Percentiles rank a stretch among this genome's conserved stretches.
Conservation (phyloP, 371 early-diverging fungal genomes). For the Circinella umbellata region DNA sequence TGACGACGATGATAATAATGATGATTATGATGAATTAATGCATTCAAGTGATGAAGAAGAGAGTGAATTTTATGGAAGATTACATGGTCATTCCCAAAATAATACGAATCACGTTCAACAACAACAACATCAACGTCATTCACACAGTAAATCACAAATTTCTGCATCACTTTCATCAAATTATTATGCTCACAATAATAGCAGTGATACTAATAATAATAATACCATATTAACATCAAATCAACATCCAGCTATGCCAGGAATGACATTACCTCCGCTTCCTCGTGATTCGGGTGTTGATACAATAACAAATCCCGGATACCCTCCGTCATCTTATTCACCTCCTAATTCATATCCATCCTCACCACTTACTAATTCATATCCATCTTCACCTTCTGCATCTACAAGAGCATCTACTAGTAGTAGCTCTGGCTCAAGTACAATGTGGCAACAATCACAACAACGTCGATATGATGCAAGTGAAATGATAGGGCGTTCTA, state of each 20-base stretch:
- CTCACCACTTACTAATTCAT: conserved; percentile 52
- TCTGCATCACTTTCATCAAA: background rate
- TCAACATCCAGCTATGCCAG: conserved; percentile 16
- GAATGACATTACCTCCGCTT: conserved; percentile 54
- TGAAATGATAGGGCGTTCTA: conserved; percentile 15
- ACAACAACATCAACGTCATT: background rate
- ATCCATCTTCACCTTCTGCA: conserved; percentile 50
- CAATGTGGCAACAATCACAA: conserved; percentile 12
- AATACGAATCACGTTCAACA: background rate
- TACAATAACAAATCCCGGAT: conserved; percentile 9
- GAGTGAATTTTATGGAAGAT: background rate
- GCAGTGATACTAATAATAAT: background rate
- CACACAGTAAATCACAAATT: background rate
- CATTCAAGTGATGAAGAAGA: conserved; percentile 21
- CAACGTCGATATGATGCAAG: conserved; percentile 28
- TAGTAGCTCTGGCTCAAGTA: conserved; percentile 16
- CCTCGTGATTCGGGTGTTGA: conserved; percentile 38
- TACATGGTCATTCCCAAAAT: conserved; percentile 14
- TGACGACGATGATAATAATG: conserved; percentile 30
- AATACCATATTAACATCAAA: background rate
- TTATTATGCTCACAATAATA: background rate
- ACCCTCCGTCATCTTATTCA: conserved; percentile 38
- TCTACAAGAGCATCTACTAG: conserved; percentile 23
- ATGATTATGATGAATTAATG: conserved; percentile 28
- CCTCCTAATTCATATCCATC: conserved; percentile 63